Evolutionary conservation across 2,329 filamentous ascomycete genomes (phyloP).

Genomic region (Alternaria postmessia): DNA sequence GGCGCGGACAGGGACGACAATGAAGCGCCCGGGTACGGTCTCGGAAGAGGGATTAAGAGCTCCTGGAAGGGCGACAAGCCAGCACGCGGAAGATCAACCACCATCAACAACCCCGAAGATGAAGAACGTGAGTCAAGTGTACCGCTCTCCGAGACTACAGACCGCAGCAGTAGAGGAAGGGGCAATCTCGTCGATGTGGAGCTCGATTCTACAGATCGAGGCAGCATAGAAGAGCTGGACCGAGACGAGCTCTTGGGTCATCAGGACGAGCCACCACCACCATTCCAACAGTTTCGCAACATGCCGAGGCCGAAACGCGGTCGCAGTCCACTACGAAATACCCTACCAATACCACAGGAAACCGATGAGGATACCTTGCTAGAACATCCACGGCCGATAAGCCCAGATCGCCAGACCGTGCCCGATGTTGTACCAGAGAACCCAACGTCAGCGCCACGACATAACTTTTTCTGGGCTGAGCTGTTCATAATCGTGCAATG

Average conservation of each 20-base stretch:
- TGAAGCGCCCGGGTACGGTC: slow-evolving; percentile 50
- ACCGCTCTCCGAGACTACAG: slow-evolving; percentile 53
- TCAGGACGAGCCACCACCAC: slow-evolving; percentile 62
- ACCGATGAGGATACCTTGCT: slow-evolving; percentile 60
- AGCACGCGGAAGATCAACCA: slow-evolving; percentile 50
- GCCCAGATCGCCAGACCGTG: slow-evolving; percentile 62
- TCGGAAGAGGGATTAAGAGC: slow-evolving; percentile 62
- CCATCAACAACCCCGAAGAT: slow-evolving; percentile 41
- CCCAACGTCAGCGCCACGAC: slow-evolving; percentile 55
- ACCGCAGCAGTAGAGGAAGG: slow-evolving; percentile 65
- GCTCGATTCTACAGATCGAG: slow-evolving; percentile 70
- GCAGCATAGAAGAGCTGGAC: slow-evolving; percentile 54
- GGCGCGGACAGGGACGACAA: slow-evolving; percentile 57
- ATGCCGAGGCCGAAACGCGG: slow-evolving; percentile 51
- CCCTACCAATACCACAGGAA: slow-evolving; percentile 57
- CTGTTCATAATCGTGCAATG: slow-evolving; percentile 86
- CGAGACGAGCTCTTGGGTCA: slow-evolving; percentile 46
- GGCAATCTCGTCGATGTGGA: slow-evolving; percentile 83
- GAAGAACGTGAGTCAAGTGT: slow-evolving; percentile 53
- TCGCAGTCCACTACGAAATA: slow-evolving; percentile 52
- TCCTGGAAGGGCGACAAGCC: slow-evolving; percentile 63
- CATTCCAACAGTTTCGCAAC: slow-evolving; percentile 65
- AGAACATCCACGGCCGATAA: slow-evolving; percentile 55
- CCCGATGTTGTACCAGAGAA: slow-evolving; percentile 66
- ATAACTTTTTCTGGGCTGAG: slow-evolving; percentile 92